Conservation (phyloP, 2,329 filamentous ascomycete genomes). For the Elsinoe batatas region DNA sequence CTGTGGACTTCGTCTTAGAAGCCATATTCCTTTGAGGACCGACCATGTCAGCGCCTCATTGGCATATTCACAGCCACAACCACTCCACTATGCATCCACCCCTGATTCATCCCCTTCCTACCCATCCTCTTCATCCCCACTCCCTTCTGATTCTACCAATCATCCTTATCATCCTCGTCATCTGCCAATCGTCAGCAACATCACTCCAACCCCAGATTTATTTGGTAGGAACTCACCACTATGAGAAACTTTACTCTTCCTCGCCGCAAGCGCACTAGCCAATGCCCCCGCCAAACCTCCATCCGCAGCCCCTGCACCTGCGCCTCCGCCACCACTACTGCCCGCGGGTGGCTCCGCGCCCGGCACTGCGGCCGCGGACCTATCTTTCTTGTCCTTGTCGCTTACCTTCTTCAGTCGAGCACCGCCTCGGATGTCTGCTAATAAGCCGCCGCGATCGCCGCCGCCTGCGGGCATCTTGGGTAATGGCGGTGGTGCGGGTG, state of each 20-base stretch:
- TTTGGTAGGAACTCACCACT: constrained; percentile 62
- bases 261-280: constrained; percentile 71
- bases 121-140: neutral
- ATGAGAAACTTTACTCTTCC: constrained; percentile 88
- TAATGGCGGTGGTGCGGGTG: constrained; percentile 43
- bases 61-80: neutral
- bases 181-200: constrained; percentile 62
- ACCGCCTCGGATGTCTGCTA: constrained; percentile 61
- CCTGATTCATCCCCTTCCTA: neutral
- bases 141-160: constrained; percentile 44
- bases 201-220: constrained; percentile 42
- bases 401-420: constrained; percentile 65
- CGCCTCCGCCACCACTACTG: constrained; percentile 41
- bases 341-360: constrained; percentile 45
- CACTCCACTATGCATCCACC: neutral
- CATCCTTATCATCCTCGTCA: constrained; percentile 67
- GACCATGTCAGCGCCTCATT: neutral
- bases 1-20: neutral
- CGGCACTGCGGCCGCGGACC: constrained; percentile 54
- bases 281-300: constrained; percentile 43
- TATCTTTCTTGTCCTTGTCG: constrained; percentile 57
- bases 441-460: constrained; percentile 49
- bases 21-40: too few relatives aligned
- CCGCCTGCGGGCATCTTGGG: constrained; percentile 34
- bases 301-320: constrained; percentile 37